Conservation (phyloP, 495 filamentous ascomycete genomes). For the Xylona heveae region DNA sequence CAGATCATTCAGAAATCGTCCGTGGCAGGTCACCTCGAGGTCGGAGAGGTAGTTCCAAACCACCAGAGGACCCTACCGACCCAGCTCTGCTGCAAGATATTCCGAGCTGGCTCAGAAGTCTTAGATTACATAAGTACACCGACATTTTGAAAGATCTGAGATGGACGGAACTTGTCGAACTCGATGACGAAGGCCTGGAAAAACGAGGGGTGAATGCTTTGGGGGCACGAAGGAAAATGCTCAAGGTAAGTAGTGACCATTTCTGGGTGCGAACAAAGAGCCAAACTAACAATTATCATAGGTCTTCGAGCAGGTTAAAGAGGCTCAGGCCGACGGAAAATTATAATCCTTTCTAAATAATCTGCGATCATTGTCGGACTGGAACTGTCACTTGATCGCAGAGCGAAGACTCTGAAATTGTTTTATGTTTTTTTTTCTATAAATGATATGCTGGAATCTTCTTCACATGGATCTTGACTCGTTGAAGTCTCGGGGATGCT, state of each 20-base stretch:
- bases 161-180: slow-evolving; percentile 81
- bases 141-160: slow-evolving; percentile 94
- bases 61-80: slow-evolving; percentile 93
- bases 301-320: slow-evolving; percentile 90
- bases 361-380: too few relatives aligned
- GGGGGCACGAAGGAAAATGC: slow-evolving; percentile 90
- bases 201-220: slow-evolving; percentile 87
- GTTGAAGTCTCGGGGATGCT: too few relatives aligned
- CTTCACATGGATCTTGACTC: too few relatives aligned
- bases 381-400: too few relatives aligned
- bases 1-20: slow-evolving; percentile 70
- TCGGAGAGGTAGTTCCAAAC: slow-evolving; percentile 85
- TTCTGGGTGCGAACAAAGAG: neutral
- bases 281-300: slow-evolving; percentile 15
- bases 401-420: too few relatives aligned
- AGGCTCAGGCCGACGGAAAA: slow-evolving; percentile 23
- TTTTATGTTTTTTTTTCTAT: too few relatives aligned
- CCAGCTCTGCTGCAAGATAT: slow-evolving; percentile 82
- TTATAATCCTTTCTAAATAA: too few relatives aligned
- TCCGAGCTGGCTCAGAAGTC: slow-evolving; percentile 82
- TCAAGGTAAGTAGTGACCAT: slow-evolving; percentile 45
- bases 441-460: too few relatives aligned
- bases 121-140: slow-evolving; percentile 95
- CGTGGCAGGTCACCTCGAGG: slow-evolving; percentile 86
- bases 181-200: slow-evolving; percentile 87